These are phyloP conservation scores for Jacaranda copaia DNA, from an alignment of 257 asterid species.

Conservation along the genomic window DNA sequence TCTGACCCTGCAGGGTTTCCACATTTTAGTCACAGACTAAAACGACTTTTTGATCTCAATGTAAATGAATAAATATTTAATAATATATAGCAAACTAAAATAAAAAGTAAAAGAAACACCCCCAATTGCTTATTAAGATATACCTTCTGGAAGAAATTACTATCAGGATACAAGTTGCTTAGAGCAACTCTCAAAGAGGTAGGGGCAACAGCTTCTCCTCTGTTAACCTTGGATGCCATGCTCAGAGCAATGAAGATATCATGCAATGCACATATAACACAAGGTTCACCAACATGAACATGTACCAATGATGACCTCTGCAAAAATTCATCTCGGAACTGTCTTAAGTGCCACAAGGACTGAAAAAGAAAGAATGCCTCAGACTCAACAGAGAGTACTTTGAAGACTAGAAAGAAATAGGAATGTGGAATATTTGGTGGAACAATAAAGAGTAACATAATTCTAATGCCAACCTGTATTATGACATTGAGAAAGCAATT, in stretches of 20 bases:
- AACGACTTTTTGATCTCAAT: background rate
- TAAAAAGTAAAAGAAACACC: constrained; percentile 3
- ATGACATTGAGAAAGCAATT: constrained; percentile 98
- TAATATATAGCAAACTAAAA: constrained; percentile 24
- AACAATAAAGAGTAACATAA: constrained; percentile 20
- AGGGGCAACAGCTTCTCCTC: constrained; percentile 82
- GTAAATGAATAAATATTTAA: constrained; percentile 15
- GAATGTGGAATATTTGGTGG: constrained; percentile 6
- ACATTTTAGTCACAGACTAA: constrained; percentile 6
- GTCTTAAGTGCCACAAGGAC: constrained; percentile 93
- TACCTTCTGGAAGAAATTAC: constrained; percentile 96
- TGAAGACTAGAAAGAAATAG: constrained; percentile 30
- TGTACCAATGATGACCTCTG: constrained; percentile 70
- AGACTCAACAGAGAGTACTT: constrained; percentile 34
- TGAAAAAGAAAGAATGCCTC: constrained; percentile 41
- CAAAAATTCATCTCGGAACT: constrained; percentile 86
- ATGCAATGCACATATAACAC: constrained; percentile 84
- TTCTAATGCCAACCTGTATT: constrained; percentile 76
- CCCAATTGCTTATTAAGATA: constrained; percentile 21
- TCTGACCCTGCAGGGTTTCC: constrained; percentile 80
- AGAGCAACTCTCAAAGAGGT: constrained; percentile 87
- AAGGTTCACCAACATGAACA: constrained; percentile 91
- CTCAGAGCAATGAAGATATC: constrained; percentile 80
- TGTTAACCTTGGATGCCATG: constrained; percentile 55
- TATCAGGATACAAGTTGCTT: constrained; percentile 88